A percentile compares a stretch with the other conserved stretches of the same genome.
phyloP scores from a whole-genome alignment of 768 basidiomycete genomes.

The Podaxis carcinomalis region DNA sequence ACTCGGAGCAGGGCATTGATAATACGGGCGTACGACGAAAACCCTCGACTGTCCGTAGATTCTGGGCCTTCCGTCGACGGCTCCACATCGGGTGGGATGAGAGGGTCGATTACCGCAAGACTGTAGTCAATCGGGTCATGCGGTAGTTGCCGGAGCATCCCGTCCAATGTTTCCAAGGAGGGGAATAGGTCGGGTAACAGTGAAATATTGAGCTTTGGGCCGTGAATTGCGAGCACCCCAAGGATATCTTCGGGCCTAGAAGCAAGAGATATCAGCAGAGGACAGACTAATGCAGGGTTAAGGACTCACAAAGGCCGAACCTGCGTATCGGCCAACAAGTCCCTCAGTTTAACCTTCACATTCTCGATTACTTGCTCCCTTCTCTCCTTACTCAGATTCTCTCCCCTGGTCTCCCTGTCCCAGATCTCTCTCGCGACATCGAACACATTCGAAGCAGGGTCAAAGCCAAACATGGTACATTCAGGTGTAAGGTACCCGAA shows the following conservation, averaged over 20 bases:
- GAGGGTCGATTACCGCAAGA: slow-evolving; percentile 55
- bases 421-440: slow-evolving; percentile 30
- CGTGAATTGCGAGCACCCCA: slow-evolving; percentile 26
- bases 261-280: slow-evolving; percentile 3
- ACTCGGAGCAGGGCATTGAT: slow-evolving; percentile 52
- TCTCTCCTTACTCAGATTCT: slow-evolving; percentile 2
- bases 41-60: slow-evolving; percentile 45
- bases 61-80: slow-evolving; percentile 1
- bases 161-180: slow-evolving; percentile 37
- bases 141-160: slow-evolving; percentile 41
- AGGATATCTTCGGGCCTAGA: slow-evolving; percentile 46
- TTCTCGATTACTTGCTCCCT: slow-evolving; percentile 20
- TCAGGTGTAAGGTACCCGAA: slow-evolving; percentile 44
- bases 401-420: slow-evolving; percentile 24
- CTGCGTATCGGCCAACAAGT: slow-evolving; percentile 36
- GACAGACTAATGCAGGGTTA: not conserved
- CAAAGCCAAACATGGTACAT: slow-evolving; percentile 20
- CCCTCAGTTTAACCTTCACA: slow-evolving; percentile 39
- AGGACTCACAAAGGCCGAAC: slow-evolving; percentile 30
- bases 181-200: slow-evolving; percentile 52
- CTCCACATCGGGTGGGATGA: slow-evolving; percentile 44
- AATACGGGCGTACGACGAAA: slow-evolving; percentile 60
- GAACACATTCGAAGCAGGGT: slow-evolving; percentile 17
- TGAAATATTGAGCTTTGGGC: slow-evolving; percentile 33
- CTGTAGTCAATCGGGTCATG: slow-evolving; percentile 46